Conservation (phyloP, 352 stramenopile species). For the Phytopythium helicoides region DNA sequence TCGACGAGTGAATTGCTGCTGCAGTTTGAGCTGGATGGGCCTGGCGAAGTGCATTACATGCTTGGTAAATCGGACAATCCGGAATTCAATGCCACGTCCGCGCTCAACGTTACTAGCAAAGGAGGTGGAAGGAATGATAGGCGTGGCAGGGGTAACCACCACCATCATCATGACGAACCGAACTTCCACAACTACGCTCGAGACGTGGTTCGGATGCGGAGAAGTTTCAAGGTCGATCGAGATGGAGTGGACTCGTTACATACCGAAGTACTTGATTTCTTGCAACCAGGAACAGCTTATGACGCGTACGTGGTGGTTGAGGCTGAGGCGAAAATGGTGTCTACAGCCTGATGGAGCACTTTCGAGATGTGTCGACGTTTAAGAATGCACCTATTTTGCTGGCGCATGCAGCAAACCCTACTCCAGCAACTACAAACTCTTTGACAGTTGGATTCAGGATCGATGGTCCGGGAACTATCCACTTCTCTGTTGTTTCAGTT, state of each 20-base stretch:
- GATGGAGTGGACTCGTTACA: conserved; percentile 18
- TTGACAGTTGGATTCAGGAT: conserved; percentile 66
- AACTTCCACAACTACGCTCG: conserved; percentile 54
- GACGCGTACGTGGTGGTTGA: conserved; percentile 64
- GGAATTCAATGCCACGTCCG: conserved; percentile 68
- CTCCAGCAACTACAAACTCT: conserved; percentile 36
- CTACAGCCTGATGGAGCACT: conserved; percentile 47
- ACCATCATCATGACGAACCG: conserved; percentile 1
- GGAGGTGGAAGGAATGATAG: conserved; percentile 2
- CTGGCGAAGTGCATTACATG: conserved; percentile 77
- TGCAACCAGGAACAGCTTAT: conserved; percentile 58
- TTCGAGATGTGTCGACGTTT: conserved; percentile 56
- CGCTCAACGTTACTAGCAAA: conserved; percentile 77
- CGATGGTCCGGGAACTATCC: conserved; percentile 49
- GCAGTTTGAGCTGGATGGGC: conserved; percentile 46
- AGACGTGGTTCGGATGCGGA: conserved; percentile 53
- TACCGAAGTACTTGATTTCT: conserved; percentile 60
- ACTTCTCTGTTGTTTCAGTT: conserved; percentile 54
- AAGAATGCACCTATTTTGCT: conserved; percentile 62
- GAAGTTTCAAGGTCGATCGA: conserved; percentile 34
- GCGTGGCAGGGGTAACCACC: conserved; percentile 12
- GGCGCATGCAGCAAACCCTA: conserved; percentile 61
- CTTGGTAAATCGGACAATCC: conserved; percentile 46
- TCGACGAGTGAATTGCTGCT: conserved; percentile 77
- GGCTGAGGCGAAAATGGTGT: conserved; percentile 48